phyloP scores from a whole-genome alignment of 257 asterid genomes.

The Forsythia viridissima region DNA sequence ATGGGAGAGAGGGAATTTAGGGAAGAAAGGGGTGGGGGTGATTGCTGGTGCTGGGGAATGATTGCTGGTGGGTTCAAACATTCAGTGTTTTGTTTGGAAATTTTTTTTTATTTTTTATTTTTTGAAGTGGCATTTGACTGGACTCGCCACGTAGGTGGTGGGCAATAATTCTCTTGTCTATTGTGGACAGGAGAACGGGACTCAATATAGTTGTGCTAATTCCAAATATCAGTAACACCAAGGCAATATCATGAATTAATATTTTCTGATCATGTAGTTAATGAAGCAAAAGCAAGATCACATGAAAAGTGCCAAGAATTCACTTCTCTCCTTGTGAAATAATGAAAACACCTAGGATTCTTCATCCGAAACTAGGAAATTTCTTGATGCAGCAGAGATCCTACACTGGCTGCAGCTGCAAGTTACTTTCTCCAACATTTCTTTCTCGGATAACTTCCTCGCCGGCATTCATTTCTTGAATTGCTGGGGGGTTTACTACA shows the following conservation, averaged over 20 bases:
- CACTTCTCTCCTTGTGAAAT: background rate
- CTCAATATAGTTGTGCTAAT: no score
- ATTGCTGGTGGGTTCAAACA: no score
- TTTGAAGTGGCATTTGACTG: no score
- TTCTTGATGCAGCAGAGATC: background rate
- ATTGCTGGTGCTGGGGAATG: no score
- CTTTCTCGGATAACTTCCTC: conserved; percentile 28
- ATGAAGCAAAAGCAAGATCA: background rate
- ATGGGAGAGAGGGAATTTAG: no score
- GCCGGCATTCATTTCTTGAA: conserved; percentile 60
- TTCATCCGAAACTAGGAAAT: background rate
- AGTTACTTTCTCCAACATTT: conserved; percentile 26
- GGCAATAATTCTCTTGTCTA: no score
- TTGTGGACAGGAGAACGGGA: no score
- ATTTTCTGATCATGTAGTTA: background rate
- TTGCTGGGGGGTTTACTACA: conserved; percentile 49
- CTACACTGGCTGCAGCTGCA: conserved; percentile 56
- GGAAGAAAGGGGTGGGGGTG: no score
- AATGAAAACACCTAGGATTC: background rate
- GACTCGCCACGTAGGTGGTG: no score
- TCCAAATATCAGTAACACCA: background rate
- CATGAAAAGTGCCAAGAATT: background rate
- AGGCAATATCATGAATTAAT: background rate
- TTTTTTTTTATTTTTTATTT: no score
- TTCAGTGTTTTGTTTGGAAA: no score